Percentiles rank a stretch among this genome's conserved stretches.
These are phyloP conservation scores for Eimeria maxima DNA, from an alignment of 169 alveolate genomes.

Conservation along the genomic window DNA sequence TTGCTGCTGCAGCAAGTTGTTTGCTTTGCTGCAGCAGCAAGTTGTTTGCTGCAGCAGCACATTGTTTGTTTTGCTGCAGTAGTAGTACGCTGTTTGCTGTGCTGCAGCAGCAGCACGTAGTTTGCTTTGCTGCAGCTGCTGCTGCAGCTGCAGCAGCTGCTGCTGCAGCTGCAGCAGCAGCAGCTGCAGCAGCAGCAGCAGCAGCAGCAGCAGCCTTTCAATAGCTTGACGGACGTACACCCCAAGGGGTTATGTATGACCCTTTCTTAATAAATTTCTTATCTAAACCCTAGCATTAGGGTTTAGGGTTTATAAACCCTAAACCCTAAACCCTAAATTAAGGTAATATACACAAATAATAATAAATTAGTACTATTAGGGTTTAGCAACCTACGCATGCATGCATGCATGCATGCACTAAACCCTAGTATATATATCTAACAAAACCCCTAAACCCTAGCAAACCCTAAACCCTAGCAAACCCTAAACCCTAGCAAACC, in stretches of 20 bases:
- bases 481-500: background rate
- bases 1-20: background rate
- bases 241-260: background rate
- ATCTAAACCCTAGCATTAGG: background rate
- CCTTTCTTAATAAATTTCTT: background rate
- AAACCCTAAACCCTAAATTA: background rate
- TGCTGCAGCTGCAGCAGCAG: background rate
- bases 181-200: background rate
- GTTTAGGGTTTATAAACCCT: background rate
- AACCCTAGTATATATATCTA: background rate
- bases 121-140: too few relatives aligned
- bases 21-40: too few relatives aligned
- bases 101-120: too few relatives aligned
- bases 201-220: constrained; percentile 9
- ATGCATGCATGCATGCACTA: background rate
- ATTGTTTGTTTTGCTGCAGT: too few relatives aligned
- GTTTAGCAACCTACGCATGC: too few relatives aligned
- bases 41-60: background rate
- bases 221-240: background rate
- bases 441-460: background rate
- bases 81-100: too few relatives aligned
- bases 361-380: too few relatives aligned
- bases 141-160: background rate
- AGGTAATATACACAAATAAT: too few relatives aligned
- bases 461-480: background rate